Evolutionary conservation across 805 yeast species (phyloP), one percentile per base, ranked within the genome.

Genomic region (Saccharomycopsis amapae): DNA sequence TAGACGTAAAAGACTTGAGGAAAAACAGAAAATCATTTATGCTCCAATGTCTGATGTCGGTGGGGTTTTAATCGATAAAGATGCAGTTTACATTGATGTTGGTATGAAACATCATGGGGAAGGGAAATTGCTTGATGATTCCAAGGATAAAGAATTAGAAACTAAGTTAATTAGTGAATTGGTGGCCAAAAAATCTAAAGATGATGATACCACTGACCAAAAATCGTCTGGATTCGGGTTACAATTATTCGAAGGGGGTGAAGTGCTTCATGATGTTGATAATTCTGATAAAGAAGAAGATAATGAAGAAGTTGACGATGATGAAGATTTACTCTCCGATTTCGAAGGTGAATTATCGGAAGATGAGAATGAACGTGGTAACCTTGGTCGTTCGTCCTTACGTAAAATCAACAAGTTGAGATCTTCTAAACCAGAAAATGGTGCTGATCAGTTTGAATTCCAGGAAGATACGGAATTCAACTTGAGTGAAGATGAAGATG

Each of bases 31-130:
- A 62, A 78, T 87, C 54, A 87, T 93, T 2, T 93, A 94, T 63
- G 99, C 98, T 0, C 99, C 99, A 41, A 93, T 93, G 99, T 85
- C 97, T 39, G 97, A 93, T 64, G 96, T 93, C n/a, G 97, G 97
- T 47, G 99, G 99, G 62, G 95, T 93, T 31, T 70, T 93, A 54
- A 87, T 93, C 51, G 99, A 93, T 66, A 89, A 84, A 60, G 99
- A 93, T 68, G 96, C 98, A 6, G 98, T 93, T 2, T 93, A 89
- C 58, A 86, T 93, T 50, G 97, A 85, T 56, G 78, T 85, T 6
- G 88, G 87, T 1, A 53, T 48, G 6, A 47, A 46, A 26, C 51
- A 63, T 25, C 61, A 62, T 38, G 64, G 61, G 38, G 53, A 52
- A 36, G 17, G 19, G 7, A 35, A 46, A 25, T 50, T 50, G 36